Conservation (phyloP, 257 asterid species). For the Solanum ossicruentum region DNA sequence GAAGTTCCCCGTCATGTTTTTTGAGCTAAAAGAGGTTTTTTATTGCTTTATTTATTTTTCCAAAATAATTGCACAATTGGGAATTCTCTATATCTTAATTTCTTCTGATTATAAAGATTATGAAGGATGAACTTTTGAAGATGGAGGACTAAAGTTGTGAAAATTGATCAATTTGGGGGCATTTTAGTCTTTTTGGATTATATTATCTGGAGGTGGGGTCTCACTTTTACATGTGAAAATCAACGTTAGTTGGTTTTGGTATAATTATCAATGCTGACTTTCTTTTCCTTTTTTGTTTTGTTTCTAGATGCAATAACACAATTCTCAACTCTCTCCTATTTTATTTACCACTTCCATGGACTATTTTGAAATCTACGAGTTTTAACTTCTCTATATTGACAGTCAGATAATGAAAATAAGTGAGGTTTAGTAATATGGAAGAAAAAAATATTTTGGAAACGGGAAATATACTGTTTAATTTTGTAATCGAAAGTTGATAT, state of each 20-base stretch:
- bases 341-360: background rate
- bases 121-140: background rate
- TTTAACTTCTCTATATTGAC: background rate
- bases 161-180: background rate
- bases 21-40: too few relatives aligned
- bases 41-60: background rate
- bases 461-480: background rate
- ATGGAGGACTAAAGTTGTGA: background rate
- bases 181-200: background rate
- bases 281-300: background rate
- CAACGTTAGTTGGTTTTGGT: constrained; percentile 8
- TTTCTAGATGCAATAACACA: background rate
- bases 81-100: background rate
- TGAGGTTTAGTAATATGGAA: background rate
- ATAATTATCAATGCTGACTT: background rate
- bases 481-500: background rate
- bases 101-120: background rate
- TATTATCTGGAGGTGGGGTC: constrained; percentile 9
- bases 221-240: background rate
- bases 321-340: background rate
- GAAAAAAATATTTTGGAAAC: too few relatives aligned
- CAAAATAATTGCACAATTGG: background rate
- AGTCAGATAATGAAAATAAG: background rate
- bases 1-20: too few relatives aligned
- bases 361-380: background rate